Percentiles rank a stretch among this genome's conserved stretches.
phyloP scores from a whole-genome alignment of 2,329 filamentous ascomycete species.

The Hirsutella minnesotensis region DNA sequence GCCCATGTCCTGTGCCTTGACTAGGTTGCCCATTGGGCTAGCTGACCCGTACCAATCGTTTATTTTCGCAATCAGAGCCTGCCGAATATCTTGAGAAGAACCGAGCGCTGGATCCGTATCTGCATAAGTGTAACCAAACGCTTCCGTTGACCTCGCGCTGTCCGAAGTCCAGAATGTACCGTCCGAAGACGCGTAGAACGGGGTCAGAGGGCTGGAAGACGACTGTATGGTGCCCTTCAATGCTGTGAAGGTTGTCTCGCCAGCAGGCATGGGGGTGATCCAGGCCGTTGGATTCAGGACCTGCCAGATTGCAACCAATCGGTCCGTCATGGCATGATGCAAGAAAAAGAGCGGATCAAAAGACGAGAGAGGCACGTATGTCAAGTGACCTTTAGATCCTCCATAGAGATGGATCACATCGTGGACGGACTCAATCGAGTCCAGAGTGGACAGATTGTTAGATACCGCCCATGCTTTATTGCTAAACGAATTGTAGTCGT shows the following conservation, averaged over 20 bases:
- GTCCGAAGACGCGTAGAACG: slow-evolving; percentile 48
- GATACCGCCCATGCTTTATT: slow-evolving; percentile 52
- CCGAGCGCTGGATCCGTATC: slow-evolving; percentile 33
- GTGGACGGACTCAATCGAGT: slow-evolving; percentile 55
- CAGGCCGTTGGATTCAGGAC: slow-evolving; percentile 56
- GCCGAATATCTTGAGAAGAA: slow-evolving; percentile 14
- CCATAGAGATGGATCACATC: slow-evolving; percentile 49
- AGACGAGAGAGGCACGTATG: slow-evolving; percentile 56
- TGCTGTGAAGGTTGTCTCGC: slow-evolving; percentile 50
- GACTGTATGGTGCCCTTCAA: slow-evolving; percentile 40
- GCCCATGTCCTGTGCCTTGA: slow-evolving; percentile 1
- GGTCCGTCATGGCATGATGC: slow-evolving; percentile 66
- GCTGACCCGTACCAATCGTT: slow-evolving; percentile 34
- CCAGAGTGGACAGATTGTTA: slow-evolving; percentile 35
- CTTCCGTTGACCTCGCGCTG: slow-evolving; percentile 42
- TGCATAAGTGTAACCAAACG: slow-evolving; percentile 65
- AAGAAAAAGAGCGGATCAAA: slow-evolving; percentile 75
- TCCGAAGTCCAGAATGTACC: slow-evolving; percentile 60
- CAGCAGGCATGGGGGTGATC: slow-evolving; percentile 42
- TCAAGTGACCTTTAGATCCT: slow-evolving; percentile 55
- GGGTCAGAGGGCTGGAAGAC: slow-evolving; percentile 46
- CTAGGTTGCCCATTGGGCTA: slow-evolving; percentile 14
- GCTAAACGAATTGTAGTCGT: slow-evolving; percentile 56
- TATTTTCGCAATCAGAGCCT: slow-evolving; percentile 30
- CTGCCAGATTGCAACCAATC: slow-evolving; percentile 69